A percentile compares a stretch with the other conserved stretches of the same genome.
phyloP scores from a whole-genome alignment of 2,329 filamentous ascomycete genomes.

The Coniochaeta pulveracea region DNA sequence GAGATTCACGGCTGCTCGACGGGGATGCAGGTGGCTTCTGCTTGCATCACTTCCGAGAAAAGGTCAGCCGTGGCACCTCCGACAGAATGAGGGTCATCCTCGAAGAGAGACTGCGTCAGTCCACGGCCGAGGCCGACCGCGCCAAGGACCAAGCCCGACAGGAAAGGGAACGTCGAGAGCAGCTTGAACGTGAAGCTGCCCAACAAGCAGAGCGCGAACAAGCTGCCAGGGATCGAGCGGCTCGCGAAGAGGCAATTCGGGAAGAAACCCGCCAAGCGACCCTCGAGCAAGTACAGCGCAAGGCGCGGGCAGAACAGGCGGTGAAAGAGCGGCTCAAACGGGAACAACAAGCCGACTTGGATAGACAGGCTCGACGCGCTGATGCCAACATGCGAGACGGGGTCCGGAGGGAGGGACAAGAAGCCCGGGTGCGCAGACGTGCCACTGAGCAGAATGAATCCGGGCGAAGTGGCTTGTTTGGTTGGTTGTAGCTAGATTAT shows the following conservation, averaged over 20 bases:
- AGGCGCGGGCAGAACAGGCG: not conserved
- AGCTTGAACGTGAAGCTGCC: not conserved
- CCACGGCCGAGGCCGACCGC: not conserved
- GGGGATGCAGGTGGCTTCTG: not conserved
- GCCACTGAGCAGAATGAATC: too few relatives aligned
- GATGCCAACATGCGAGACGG: not conserved
- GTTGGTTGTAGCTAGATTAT: too few relatives aligned
- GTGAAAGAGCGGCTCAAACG: not conserved
- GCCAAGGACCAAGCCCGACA: not conserved
- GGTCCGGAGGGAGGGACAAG: not conserved
- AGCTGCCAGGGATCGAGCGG: too few relatives aligned
- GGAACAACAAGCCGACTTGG: not conserved
- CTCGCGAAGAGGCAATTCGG: too few relatives aligned
- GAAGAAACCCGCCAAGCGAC: too few relatives aligned
- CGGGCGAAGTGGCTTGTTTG: too few relatives aligned
- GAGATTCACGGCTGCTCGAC: not conserved
- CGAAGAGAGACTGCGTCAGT: not conserved
- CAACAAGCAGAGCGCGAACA: too few relatives aligned
- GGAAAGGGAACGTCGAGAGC: not conserved
- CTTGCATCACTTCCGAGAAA: not conserved
- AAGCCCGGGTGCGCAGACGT: too few relatives aligned
- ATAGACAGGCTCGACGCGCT: not conserved
- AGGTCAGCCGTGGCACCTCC: not conserved
- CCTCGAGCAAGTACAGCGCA: too few relatives aligned
- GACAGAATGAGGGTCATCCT: not conserved